Percentiles rank a stretch among this genome's conserved stretches.
These are phyloP conservation scores for Phytopythium helicoides DNA, from an alignment of 352 stramenopile species.

Conservation along the genomic window DNA sequence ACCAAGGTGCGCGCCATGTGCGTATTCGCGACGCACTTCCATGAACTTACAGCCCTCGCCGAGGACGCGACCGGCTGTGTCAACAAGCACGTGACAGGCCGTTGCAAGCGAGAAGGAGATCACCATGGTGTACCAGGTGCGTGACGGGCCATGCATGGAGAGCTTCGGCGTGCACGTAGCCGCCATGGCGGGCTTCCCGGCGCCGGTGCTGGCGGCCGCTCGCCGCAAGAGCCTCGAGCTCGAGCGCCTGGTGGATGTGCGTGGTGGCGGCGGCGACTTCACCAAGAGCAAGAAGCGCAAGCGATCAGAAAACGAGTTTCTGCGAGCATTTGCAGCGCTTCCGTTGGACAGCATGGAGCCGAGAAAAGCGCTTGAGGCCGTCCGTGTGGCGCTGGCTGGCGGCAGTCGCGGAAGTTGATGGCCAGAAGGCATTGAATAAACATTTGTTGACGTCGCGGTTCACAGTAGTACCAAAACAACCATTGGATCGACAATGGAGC, in stretches of 20 bases:
- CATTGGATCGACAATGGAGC: too few relatives aligned
- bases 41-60: slow-evolving; percentile 97
- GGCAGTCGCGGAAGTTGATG: neutral
- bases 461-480: too few relatives aligned
- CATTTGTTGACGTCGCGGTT: too few relatives aligned
- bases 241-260: slow-evolving; percentile 74
- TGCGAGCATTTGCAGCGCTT: slow-evolving; percentile 62
- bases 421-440: too few relatives aligned
- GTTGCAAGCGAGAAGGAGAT: slow-evolving; percentile 77
- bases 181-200: slow-evolving; percentile 95
- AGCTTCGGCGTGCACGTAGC: slow-evolving; percentile 99
- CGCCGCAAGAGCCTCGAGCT: slow-evolving; percentile 94
- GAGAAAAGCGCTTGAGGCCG: slow-evolving; percentile 36
- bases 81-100: slow-evolving; percentile 97
- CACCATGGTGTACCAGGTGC: slow-evolving; percentile 93
- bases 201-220: slow-evolving; percentile 90
- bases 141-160: slow-evolving; percentile 94
- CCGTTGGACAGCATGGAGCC: slow-evolving; percentile 58
- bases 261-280: slow-evolving; percentile 25
- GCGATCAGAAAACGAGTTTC: slow-evolving; percentile 16
- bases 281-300: neutral
- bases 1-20: slow-evolving; percentile 86
- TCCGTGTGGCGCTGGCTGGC: slow-evolving; percentile 21
- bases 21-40: slow-evolving; percentile 99
- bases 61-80: slow-evolving; percentile 75